phyloP scores from a whole-genome alignment of 208 protist species.

The Acanthamoeba lenticulata region DNA sequence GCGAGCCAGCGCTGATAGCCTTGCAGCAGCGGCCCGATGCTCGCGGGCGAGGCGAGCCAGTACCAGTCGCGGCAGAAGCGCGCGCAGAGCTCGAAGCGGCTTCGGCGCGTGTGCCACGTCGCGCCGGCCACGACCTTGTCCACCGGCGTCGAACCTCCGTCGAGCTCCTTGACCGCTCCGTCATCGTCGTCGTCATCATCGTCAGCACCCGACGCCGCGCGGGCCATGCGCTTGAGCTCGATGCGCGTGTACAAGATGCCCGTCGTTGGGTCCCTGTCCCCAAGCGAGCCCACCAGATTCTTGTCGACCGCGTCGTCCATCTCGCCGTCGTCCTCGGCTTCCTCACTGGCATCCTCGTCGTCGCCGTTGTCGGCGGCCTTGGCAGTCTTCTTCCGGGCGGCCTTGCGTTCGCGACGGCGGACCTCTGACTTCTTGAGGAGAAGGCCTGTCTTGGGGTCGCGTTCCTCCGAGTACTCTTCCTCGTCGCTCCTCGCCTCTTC shows the following conservation, averaged over 20 bases:
- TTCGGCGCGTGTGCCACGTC: constrained; percentile 48
- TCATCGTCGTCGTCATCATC: not conserved
- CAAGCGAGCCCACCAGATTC: not conserved
- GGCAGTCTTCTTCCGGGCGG: not conserved
- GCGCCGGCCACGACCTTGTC: not conserved
- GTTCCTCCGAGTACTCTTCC: constrained; percentile 29
- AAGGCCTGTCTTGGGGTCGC: constrained; percentile 20
- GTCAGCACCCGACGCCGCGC: not conserved
- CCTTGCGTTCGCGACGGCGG: not conserved
- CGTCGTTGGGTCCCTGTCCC: constrained; percentile 8
- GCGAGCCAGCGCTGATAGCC: constrained; percentile 27
- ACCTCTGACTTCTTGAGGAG: not conserved
- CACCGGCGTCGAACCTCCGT: not conserved
- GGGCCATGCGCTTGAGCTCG: constrained; percentile 18
- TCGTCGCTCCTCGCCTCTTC: constrained; percentile 58
- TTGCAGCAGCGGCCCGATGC: constrained; percentile 3
- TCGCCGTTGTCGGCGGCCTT: not conserved
- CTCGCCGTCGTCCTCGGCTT: not conserved
- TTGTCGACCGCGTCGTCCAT: no score
- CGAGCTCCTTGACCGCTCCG: not conserved
- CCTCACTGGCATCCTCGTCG: not conserved
- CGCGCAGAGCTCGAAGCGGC: constrained; percentile 60
- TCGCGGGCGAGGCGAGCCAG: constrained; percentile 40
- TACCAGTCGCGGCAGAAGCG: constrained; percentile 58
- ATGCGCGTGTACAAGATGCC: constrained; percentile 23